Conservation (phyloP, 2,329 filamentous ascomycete species). For the Gremmenia infestans region DNA sequence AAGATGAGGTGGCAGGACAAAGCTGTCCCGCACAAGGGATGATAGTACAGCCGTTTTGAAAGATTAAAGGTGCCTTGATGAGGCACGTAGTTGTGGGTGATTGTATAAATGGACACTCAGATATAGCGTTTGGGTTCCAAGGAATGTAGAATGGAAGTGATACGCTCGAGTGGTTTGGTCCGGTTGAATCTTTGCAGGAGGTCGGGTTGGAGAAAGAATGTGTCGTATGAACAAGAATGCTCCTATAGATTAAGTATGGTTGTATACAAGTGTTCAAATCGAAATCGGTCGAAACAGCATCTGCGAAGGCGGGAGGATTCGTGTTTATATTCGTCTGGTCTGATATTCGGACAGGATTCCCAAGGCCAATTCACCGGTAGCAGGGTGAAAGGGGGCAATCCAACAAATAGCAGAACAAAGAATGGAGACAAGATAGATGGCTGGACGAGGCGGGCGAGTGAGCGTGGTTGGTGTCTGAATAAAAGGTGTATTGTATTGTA, state of each 20-base stretch:
- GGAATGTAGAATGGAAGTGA: background rate
- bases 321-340: constrained; percentile 5
- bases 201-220: constrained; percentile 8
- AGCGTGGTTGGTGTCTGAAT: constrained; percentile 15
- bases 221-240: constrained; percentile 20
- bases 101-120: constrained; percentile 13
- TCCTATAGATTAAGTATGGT: constrained; percentile 19
- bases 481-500: constrained; percentile 17
- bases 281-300: constrained; percentile 13
- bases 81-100: constrained; percentile 32
- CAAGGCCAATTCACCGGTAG: background rate
- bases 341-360: background rate
- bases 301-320: constrained; percentile 4
- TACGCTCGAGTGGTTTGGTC: constrained; percentile 1
- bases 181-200: background rate
- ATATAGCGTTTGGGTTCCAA: constrained; percentile 8
- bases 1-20: constrained; percentile 77
- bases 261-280: constrained; percentile 18
- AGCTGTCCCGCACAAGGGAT: constrained; percentile 72
- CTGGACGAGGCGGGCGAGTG: constrained; percentile 25
- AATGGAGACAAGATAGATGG: constrained; percentile 29
- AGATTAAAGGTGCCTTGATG: constrained; percentile 42
- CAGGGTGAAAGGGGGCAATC: background rate
- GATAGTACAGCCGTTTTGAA: constrained; percentile 81
- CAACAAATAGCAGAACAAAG: constrained; percentile 32